phyloP scores from a whole-genome alignment of 441 rosid genomes.

The Metrosideros polymorpha region DNA sequence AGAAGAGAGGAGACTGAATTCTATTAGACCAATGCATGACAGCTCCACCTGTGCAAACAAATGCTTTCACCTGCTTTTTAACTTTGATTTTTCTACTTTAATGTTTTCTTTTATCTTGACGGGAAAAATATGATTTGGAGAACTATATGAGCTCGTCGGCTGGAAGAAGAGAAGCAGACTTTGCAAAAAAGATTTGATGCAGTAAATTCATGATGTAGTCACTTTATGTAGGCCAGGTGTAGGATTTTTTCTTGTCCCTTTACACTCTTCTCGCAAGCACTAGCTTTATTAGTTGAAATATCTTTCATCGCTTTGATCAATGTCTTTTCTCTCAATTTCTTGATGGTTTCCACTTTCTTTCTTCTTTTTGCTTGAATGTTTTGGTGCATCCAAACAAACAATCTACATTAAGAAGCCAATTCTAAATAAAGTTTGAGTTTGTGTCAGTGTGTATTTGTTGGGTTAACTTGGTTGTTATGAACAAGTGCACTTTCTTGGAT shows the following conservation, averaged over 20 bases:
- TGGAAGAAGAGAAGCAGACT: neutral
- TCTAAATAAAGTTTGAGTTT: neutral
- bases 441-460: fast-evolving
- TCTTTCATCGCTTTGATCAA: neutral
- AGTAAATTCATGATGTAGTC: neutral
- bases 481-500: neutral
- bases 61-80: neutral
- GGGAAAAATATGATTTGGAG: neutral
- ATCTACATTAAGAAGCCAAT: neutral
- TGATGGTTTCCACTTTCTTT: neutral
- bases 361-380: neutral
- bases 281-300: neutral
- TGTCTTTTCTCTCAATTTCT: neutral
- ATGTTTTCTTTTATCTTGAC: neutral
- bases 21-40: neutral
- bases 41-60: neutral
- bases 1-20: neutral
- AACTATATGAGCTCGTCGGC: neutral
- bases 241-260: neutral
- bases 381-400: neutral
- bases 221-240: neutral
- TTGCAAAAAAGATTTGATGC: neutral
- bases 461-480: neutral
- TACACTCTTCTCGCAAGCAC: neutral
- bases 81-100: neutral